A percentile compares a stretch with the other conserved stretches of the same genome.
Conservation (phyloP, 2,329 filamentous ascomycete genomes). For the Aquanectria penicillioides region DNA sequence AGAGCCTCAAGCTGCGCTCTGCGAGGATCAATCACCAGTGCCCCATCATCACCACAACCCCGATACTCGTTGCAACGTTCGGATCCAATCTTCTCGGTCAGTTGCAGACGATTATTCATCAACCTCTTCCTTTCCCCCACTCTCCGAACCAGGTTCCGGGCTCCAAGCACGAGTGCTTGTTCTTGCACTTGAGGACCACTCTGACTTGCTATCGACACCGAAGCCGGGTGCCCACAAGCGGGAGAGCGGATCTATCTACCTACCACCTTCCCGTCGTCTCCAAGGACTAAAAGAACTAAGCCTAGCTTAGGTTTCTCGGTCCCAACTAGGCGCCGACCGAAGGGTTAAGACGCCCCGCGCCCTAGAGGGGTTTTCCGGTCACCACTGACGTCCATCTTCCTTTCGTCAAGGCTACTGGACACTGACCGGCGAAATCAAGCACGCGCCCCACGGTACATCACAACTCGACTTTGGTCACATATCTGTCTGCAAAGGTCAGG, state of each 20-base stretch:
- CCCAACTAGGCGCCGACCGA: no score
- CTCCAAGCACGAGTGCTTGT: neutral
- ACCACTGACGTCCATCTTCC: no score
- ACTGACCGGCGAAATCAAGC: no score
- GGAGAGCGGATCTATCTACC: neutral
- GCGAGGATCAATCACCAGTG: conserved; percentile 23
- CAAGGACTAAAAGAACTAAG: no score
- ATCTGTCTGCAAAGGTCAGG: conserved; percentile 10
- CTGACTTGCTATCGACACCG: neutral
- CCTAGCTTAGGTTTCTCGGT: no score
- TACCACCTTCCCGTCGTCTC: no score
- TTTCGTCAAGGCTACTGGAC: no score
- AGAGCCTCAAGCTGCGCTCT: conserved; percentile 37
- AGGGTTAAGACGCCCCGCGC: no score
- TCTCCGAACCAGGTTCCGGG: conserved; percentile 1
- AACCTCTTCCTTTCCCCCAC: conserved; percentile 25
- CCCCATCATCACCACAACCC: conserved; percentile 22
- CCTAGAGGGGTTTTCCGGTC: no score
- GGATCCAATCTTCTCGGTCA: conserved; percentile 29
- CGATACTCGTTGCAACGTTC: conserved; percentile 29
- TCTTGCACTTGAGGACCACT: conserved; percentile 3
- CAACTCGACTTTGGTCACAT: conserved; percentile 4
- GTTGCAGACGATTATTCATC: no score
- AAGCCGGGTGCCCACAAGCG: conserved; percentile 9
- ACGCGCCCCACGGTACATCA: no score